phyloP scores from a whole-genome alignment of 2,329 filamentous ascomycete species.

The Pyrenophora tritici-repentis region DNA sequence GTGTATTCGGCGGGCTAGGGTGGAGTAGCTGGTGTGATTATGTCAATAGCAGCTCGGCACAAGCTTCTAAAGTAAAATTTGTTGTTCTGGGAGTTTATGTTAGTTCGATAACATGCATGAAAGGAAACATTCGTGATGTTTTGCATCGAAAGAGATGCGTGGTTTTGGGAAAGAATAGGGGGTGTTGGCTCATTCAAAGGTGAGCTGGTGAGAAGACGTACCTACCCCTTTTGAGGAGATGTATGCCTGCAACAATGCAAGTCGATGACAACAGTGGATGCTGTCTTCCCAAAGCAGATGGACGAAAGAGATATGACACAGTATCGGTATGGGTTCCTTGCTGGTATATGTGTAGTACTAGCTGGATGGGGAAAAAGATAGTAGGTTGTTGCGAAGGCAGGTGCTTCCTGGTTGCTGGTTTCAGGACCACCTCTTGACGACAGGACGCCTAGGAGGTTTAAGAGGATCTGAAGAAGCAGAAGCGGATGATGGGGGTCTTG shows the following conservation, averaged over 20 bases:
- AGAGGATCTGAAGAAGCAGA: background rate
- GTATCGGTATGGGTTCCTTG: too few species aligned
- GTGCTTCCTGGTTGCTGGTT: background rate
- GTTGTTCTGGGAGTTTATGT: background rate
- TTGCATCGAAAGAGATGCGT: too few species aligned
- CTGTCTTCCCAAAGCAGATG: too few species aligned
- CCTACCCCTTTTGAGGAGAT: background rate
- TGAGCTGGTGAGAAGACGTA: background rate
- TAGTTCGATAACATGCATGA: background rate
- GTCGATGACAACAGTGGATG: too few species aligned
- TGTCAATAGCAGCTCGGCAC: background rate
- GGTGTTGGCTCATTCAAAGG: too few species aligned
- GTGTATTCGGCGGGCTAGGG: background rate
- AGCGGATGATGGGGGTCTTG: conserved; percentile 2
- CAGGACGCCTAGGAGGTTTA: background rate
- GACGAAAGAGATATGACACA: too few species aligned
- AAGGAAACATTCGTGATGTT: too few species aligned
- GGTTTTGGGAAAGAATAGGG: too few species aligned
- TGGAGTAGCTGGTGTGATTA: background rate
- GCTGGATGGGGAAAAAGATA: background rate
- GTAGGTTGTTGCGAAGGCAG: background rate
- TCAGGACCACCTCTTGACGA: background rate
- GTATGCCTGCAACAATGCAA: too few species aligned
- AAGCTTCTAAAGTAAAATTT: background rate
- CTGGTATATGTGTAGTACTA: too few species aligned